phyloP scores from a whole-genome alignment of 345 rosid genomes.

The Eucalyptus pauciflora region DNA sequence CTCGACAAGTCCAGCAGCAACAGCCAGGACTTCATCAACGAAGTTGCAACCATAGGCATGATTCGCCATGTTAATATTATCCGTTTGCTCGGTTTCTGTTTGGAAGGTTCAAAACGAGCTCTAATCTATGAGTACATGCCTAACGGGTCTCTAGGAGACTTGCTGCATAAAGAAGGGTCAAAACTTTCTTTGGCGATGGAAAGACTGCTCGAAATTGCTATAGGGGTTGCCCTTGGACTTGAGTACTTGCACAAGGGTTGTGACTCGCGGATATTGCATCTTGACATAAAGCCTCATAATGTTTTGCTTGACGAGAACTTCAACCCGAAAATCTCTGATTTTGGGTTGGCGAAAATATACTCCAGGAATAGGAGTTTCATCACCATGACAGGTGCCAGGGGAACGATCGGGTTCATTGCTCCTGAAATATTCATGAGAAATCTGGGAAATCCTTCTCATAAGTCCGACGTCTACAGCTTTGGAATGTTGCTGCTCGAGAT shows the following conservation, averaged over 20 bases:
- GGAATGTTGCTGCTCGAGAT: constrained; percentile 24
- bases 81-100: constrained; percentile 10
- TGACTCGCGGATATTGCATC: constrained; percentile 10
- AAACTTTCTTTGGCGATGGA: background rate
- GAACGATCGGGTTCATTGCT: constrained; percentile 18
- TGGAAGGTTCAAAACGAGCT: background rate
- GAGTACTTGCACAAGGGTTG: constrained; percentile 23
- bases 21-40: constrained; percentile 6
- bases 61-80: constrained; percentile 15
- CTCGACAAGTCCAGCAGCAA: background rate
- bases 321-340: constrained; percentile 21
- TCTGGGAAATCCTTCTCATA: constrained; percentile 17
- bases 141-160: constrained; percentile 9
- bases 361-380: constrained; percentile 3
- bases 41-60: constrained; percentile 9
- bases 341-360: constrained; percentile 17
- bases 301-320: constrained; percentile 13
- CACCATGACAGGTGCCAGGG: constrained; percentile 11
- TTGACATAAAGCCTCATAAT: constrained; percentile 22
- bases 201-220: constrained; percentile 3
- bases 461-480: constrained; percentile 18
- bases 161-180: background rate
- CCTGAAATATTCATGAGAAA: constrained; percentile 22
- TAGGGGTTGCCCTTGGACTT: constrained; percentile 15
- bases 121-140: constrained; percentile 18